Conservation (phyloP, 2,329 filamentous ascomycete species). For the Aspergillus unguis region DNA sequence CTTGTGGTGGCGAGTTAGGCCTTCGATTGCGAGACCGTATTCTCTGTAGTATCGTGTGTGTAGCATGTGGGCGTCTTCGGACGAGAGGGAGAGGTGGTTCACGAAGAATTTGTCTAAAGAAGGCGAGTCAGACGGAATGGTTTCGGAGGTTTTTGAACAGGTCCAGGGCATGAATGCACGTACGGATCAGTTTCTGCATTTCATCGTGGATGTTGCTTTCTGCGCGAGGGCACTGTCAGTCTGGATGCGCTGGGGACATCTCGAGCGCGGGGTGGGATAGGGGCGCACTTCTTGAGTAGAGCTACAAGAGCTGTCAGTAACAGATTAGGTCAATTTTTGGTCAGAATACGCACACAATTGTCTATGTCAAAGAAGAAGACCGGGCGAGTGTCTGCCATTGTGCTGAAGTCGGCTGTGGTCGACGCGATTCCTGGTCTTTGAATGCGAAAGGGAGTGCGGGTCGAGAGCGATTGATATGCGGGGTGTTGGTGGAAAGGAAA, state of each 20-base stretch:
- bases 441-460: conserved; percentile 6
- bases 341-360: conserved; percentile 67
- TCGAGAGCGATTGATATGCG: not conserved
- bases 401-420: conserved; percentile 11
- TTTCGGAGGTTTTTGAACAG: not conserved
- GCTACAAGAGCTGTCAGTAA: conserved; percentile 39
- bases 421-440: conserved; percentile 23
- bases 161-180: conserved; percentile 20
- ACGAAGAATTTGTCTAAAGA: conserved; percentile 57
- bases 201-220: conserved; percentile 78
- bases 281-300: conserved; percentile 76
- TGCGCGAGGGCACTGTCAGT: conserved; percentile 29
- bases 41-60: conserved; percentile 92
- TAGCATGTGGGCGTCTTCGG: conserved; percentile 76
- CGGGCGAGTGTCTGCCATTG: conserved; percentile 42
- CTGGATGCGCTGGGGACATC: not conserved
- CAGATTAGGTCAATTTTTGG: not conserved
- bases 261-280: not conserved
- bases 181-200: conserved; percentile 77
- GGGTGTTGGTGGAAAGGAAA: not conserved
- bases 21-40: conserved; percentile 96
- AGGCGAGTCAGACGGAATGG: not conserved
- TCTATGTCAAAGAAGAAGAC: conserved; percentile 89
- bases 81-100: conserved; percentile 67
- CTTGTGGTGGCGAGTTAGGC: conserved; percentile 87